A percentile compares a stretch with the other conserved stretches of the same genome.
Conservation (phyloP, 306 rosid genomes). For the Corylus americana region DNA sequence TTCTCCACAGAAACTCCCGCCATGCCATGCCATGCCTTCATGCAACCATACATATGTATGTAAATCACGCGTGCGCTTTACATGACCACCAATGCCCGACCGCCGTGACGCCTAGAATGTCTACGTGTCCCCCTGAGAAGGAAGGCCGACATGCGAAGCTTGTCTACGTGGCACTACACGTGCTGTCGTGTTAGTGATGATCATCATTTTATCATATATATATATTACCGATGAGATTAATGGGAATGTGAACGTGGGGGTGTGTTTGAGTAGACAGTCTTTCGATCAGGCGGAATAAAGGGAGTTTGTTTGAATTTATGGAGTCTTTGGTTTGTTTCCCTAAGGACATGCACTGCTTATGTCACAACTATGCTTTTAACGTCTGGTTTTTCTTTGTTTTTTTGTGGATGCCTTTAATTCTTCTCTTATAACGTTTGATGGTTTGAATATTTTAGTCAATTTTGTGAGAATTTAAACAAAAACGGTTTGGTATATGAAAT, state of each 20-base stretch:
- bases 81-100: constrained; percentile 25
- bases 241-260: background rate
- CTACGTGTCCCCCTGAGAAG: constrained; percentile 50
- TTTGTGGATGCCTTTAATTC: background rate
- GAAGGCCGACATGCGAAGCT: constrained; percentile 50
- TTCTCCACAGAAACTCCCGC: background rate
- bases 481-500: background rate
- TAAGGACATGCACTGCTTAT: constrained; percentile 36
- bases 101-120: constrained; percentile 6
- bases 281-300: constrained; percentile 1
- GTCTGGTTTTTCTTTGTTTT: background rate
- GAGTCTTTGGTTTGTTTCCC: constrained; percentile 35
- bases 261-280: background rate
- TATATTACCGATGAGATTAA: background rate
- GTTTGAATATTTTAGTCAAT: background rate
- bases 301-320: constrained; percentile 28
- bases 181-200: constrained; percentile 1
- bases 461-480: background rate
- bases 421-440: background rate
- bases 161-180: constrained; percentile 37
- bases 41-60: constrained; percentile 6
- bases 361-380: constrained; percentile 29
- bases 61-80: no score
- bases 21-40: background rate
- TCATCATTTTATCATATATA: background rate